A percentile compares a stretch with the other conserved stretches of the same genome.
Conservation (phyloP, 345 rosid species). For the Diplotaxis tenuifolia region DNA sequence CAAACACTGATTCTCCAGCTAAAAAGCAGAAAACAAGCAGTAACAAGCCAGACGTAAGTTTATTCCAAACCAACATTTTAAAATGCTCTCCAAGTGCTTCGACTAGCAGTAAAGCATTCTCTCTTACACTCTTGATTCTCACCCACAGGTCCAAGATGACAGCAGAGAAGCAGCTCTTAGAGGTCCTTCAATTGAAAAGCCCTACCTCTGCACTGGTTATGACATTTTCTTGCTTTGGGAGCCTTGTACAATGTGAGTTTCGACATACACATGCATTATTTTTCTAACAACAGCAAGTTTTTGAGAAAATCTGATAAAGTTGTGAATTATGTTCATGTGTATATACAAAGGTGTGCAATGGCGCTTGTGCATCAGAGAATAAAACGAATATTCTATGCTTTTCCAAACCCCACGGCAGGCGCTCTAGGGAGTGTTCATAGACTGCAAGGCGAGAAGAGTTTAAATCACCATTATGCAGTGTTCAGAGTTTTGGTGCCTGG, state of each 20-base stretch:
- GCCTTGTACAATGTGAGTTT: constrained; percentile 83
- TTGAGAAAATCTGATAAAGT: background rate
- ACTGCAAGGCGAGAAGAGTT: constrained; percentile 83
- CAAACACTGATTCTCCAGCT: constrained; percentile 40
- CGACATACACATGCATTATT: background rate
- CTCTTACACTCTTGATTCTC: constrained; percentile 16
- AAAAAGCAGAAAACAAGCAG: constrained; percentile 59
- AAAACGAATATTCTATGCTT: constrained; percentile 70
- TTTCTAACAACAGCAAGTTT: background rate
- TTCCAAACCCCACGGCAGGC: constrained; percentile 65
- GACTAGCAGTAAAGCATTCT: constrained; percentile 17
- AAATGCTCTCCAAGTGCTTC: background rate
- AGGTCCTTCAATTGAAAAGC: constrained; percentile 39
- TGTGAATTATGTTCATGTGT: constrained; percentile 10
- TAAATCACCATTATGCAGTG: constrained; percentile 92
- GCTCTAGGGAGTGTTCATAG: constrained; percentile 74
- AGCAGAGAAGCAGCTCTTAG: constrained; percentile 28
- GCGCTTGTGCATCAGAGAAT: constrained; percentile 85
- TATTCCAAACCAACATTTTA: constrained; percentile 5
- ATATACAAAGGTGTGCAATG: constrained; percentile 86
- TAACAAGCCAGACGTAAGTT: constrained; percentile 37
- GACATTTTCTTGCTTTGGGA: constrained; percentile 86
- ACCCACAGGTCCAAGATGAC: constrained; percentile 41
- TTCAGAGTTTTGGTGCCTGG: constrained; percentile 64
- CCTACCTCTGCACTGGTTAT: constrained; percentile 87